Base-by-base conservation (phyloP, 2,329 filamentous ascomycete species). In the Alternaria brassicae region DNA sequence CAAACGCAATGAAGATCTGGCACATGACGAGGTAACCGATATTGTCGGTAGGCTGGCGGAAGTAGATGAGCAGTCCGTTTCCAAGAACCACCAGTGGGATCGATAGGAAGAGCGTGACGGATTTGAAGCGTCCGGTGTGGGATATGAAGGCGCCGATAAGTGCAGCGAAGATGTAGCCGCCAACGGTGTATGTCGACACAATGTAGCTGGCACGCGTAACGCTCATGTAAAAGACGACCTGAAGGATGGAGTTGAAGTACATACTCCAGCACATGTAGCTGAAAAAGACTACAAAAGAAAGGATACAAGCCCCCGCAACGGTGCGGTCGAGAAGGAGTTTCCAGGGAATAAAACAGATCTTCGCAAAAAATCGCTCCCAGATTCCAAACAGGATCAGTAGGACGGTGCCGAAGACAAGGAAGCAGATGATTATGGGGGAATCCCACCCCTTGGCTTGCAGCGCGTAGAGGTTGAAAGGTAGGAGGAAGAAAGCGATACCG, bases 401-500 rank as follows among this genome's bases (percentile, higher is more conserved):
- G 12, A 76, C 25, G 41, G 72, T 60, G 4, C 79, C 79, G 30
- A 79, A 44, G 27, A 80, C 66, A 13, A 80, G 63, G 68, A 80
- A 76, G 56, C 65, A 68, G 58, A 81, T 77, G 60, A 81, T 76
- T 40, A 73, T 63, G 3, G 68, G 53, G 2, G 74, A 70, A 1
- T 61, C 60, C 78, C 79, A 81, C 56, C 60, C 41, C 48, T 63
- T 64, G 42, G 56, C 70, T 66, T 58, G 67, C 25, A 66, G 61
- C 2, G 72, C 67, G 57, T 72, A 74, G 34, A 92, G 80, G 21
- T 81, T 88, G 74, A 93, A 87, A 0, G 89, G 87, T 6, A 93
- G 83, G 13, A 93, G 80, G 70, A 92, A 86, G n/a, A 91, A 77
- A 0, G 84, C 81, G 56, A 90, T 82, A 2, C 88, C 89, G 1